Evolutionary conservation across 371 early-diverging fungal species (phyloP).

Genomic region (Mucor plumbeus): DNA sequence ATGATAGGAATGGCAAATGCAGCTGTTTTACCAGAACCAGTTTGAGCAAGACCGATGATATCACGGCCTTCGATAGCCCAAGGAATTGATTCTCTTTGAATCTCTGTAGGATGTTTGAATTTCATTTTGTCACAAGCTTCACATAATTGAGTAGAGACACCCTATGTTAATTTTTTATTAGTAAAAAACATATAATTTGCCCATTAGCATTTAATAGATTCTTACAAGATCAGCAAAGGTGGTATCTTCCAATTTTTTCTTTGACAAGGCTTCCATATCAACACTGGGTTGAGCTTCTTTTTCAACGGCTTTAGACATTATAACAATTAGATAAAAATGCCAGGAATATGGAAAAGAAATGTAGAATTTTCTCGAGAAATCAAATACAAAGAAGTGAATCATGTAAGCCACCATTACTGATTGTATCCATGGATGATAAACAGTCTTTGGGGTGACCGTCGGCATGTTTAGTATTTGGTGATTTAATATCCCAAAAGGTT

Average conservation of each 20-base stretch:
- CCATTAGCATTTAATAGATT: neutral
- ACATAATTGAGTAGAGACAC: conserved; percentile 83
- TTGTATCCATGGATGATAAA: neutral
- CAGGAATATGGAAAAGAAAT: neutral
- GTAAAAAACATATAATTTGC: neutral
- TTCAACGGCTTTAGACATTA: conserved; percentile 13
- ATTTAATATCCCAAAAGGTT: neutral
- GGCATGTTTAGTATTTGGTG: neutral
- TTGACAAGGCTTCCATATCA: conserved; percentile 31
- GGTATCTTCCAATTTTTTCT: conserved; percentile 31
- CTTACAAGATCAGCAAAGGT: conserved; percentile 41
- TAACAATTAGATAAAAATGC: neutral
- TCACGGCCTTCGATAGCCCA: conserved; percentile 89
- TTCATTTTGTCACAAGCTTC: conserved; percentile 90
- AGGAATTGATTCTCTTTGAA: conserved; percentile 91
- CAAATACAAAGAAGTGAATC: neutral
- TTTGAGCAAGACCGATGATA: conserved; percentile 97
- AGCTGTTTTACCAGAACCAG: conserved; percentile 95
- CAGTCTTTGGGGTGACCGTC: conserved; percentile 6
- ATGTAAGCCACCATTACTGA: neutral
- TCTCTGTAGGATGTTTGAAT: conserved; percentile 92
- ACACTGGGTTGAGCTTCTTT: conserved; percentile 23
- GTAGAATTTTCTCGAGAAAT: conserved; percentile 5
- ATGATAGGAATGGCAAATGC: conserved; percentile 97
- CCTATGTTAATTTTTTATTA: conserved; percentile 45